These are phyloP conservation scores for Paratinospora sagittata DNA, from an alignment of 164 flowering plant genomes.

Conservation along the genomic window DNA sequence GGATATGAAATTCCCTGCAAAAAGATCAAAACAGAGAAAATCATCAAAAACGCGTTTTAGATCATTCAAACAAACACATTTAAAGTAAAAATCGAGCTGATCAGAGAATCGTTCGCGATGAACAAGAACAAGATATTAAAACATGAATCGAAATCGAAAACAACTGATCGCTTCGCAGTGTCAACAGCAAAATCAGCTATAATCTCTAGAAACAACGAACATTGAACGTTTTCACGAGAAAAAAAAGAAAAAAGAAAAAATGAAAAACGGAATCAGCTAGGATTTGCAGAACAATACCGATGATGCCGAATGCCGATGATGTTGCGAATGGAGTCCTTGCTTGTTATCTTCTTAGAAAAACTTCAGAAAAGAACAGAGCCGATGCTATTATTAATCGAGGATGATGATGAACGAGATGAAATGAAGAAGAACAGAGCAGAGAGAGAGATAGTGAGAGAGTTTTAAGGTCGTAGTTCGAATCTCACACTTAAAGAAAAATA, in stretches of 20 bases:
- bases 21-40: background rate
- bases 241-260: no score
- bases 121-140: background rate
- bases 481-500: no score
- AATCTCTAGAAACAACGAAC: background rate
- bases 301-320: slow-evolving; percentile 38
- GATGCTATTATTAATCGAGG: no score
- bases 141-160: background rate
- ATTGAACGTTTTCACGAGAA: no score
- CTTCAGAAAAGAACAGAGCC: no score
- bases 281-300: slow-evolving; percentile 24
- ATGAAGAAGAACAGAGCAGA: no score
- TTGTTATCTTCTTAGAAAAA: background rate
- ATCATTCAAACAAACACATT: background rate
- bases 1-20: slow-evolving; percentile 65
- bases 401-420: no score
- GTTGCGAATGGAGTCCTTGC: slow-evolving; percentile 12
- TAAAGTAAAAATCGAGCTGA: background rate
- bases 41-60: background rate
- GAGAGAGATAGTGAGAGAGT: no score
- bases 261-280: background rate
- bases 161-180: background rate
- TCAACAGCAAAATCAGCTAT: background rate
- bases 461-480: no score
- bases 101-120: background rate